Evolutionary conservation across 208 protist species (phyloP).

Genomic region (Leishmania tropica): DNA sequence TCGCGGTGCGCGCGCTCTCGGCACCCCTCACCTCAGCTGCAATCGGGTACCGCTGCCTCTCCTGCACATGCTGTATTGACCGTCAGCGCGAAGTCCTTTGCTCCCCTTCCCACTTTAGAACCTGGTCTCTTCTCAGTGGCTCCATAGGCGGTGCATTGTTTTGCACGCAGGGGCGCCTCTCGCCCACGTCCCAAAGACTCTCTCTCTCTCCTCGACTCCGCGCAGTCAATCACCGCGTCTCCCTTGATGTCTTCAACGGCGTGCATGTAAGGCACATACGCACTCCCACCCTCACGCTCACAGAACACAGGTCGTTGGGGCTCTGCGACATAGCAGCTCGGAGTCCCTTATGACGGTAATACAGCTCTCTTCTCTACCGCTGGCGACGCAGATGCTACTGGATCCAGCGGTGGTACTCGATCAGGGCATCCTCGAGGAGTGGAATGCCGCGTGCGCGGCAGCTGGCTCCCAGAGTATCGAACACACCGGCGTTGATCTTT

Average conservation of each 20-base stretch:
- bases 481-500: background rate
- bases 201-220: background rate
- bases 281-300: background rate
- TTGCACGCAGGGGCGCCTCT: background rate
- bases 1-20: background rate
- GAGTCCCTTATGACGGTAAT: background rate
- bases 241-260: background rate
- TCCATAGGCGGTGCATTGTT: background rate
- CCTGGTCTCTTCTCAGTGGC: background rate
- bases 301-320: background rate
- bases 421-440: background rate
- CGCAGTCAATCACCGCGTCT: background rate
- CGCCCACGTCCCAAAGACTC: background rate
- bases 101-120: background rate
- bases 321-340: too few species aligned
- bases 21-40: background rate
- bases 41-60: background rate
- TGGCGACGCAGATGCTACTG: slow-evolving; percentile 26
- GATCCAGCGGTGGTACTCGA: background rate
- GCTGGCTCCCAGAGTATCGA: background rate
- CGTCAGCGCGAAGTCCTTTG: background rate
- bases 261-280: background rate
- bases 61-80: background rate
- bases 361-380: slow-evolving; percentile 10
- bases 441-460: slow-evolving; percentile 7